Base-by-base conservation (phyloP, 2,329 filamentous ascomycete species). In the Epichloe aotearoae region DNA sequence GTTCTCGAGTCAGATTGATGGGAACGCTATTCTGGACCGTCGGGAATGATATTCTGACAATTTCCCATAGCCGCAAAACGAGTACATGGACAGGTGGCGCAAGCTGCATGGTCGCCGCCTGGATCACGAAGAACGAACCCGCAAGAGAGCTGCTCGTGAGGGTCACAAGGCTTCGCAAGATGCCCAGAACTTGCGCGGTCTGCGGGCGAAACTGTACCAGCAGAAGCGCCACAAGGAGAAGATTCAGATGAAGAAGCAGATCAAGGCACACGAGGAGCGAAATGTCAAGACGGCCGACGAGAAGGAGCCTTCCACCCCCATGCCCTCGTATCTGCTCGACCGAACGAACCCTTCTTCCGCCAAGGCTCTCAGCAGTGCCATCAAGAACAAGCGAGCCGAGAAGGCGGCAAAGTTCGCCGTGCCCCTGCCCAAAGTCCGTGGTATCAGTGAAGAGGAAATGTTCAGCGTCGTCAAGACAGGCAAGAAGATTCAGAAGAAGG, bases 381-480 rank as follows among this genome's bases (percentile, higher is more conserved):
- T 96, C 73, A 98, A 97, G 79, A 88, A 96, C 69, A 95, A 95
- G 77, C 79, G 93, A 40, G 79, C 79, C 56, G 94, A 95, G 69
- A 95, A 96, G 77, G 88, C 90, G 6, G 93, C 93, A 47, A 87
- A 91, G 65, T 97, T 96, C 66, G 80, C 79, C 34, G 93, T 97
- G 39, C 93, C 93, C 2, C 69, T 98, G 62, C 93, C 93, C 37
- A 96, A 95, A 72, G 93, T 97, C 43, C 81, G 87, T 62, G 91
- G 67, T 52, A 96, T 97, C 60, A 83, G 80, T 58, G 91, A 97
- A 73, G 88, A 95, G 75, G 91, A 95, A 73, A 91, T 96, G 85
- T 97, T 97, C 76, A 91, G 88, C 71, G 90, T 95, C 14, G 82
- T 97, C 62, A 89, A 89, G 73, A 97, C 91, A 34, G 91, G 93